A percentile compares a stretch with the other conserved stretches of the same genome.
These are phyloP conservation scores for Herpetomonas samuelpessoai DNA, from an alignment of 208 protist genomes.

Conservation along the genomic window DNA sequence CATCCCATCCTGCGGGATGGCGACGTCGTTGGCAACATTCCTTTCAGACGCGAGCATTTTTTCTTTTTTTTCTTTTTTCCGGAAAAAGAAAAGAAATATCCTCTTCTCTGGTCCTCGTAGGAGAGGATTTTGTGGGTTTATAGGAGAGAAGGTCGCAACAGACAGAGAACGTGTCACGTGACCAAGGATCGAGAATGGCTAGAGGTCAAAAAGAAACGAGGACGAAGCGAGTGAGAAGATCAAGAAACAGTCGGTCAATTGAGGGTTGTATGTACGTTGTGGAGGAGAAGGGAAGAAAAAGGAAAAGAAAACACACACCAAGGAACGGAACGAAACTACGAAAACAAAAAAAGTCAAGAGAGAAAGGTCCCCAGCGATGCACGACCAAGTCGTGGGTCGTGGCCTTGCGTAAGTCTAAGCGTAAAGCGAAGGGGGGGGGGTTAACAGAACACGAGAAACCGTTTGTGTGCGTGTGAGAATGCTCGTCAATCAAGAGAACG, in stretches of 20 bases:
- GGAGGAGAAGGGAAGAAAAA: conserved; percentile 5
- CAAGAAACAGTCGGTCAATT: conserved; percentile 9
- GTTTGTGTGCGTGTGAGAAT: too few species aligned
- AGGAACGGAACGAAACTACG: too few species aligned
- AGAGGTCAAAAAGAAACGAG: too few species aligned
- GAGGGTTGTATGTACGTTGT: conserved; percentile 3
- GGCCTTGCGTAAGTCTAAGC: too few species aligned
- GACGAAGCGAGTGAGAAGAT: conserved; percentile 6
- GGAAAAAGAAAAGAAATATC: conserved; percentile 7
- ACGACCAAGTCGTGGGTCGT: too few species aligned
- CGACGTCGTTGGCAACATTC: conserved; percentile 4
- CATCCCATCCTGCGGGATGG: not conserved
- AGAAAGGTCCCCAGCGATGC: too few species aligned
- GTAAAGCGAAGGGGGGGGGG: too few species aligned
- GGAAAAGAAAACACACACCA: not conserved
- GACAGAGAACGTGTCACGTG: not conserved
- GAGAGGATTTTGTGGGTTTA: too few species aligned
- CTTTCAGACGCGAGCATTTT: conserved; percentile 1
- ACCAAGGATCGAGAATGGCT: conserved; percentile 8
- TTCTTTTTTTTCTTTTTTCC: conserved; percentile 2
- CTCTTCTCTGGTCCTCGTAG: too few species aligned
- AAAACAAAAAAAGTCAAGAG: conserved; percentile 6
- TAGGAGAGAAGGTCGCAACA: too few species aligned
- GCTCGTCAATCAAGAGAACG: too few species aligned
- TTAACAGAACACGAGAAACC: too few species aligned